phyloP scores from a whole-genome alignment of 2,329 filamentous ascomycete genomes.

The Pezicula rhizophila region DNA sequence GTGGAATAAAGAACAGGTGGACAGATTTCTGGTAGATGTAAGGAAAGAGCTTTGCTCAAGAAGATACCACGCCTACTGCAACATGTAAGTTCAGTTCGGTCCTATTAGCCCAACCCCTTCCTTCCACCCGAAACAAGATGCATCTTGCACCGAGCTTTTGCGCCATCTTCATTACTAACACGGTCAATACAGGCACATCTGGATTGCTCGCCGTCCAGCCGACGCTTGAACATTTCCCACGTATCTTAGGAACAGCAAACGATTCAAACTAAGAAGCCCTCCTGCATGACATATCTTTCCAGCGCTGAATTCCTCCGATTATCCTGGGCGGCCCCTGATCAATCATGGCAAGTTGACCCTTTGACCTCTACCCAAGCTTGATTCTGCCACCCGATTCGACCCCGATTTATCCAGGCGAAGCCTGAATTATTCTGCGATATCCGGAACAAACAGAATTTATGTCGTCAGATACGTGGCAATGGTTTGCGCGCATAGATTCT shows the following conservation, averaged over 20 bases:
- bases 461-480: neutral
- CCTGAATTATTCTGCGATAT: neutral
- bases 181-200: conserved; percentile 22
- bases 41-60: conserved; percentile 64
- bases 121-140: too few relatives aligned
- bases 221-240: neutral
- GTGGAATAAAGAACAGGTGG: conserved; percentile 58
- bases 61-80: conserved; percentile 66
- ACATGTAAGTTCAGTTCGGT: conserved; percentile 53
- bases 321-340: neutral
- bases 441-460: neutral
- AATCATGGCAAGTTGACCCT: neutral
- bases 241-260: neutral
- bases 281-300: neutral
- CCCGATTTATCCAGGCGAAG: neutral
- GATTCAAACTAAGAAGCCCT: neutral
- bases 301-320: neutral
- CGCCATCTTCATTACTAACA: conserved; percentile 8
- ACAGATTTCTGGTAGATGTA: conserved; percentile 54
- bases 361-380: neutral
- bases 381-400: neutral
- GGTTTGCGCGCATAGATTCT: neutral
- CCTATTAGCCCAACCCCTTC: too few relatives aligned
- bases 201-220: conserved; percentile 24
- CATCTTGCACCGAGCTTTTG: neutral